Conservation (phyloP, 2,329 filamentous ascomycete genomes). For the Chaetomiaceae sp. region DNA sequence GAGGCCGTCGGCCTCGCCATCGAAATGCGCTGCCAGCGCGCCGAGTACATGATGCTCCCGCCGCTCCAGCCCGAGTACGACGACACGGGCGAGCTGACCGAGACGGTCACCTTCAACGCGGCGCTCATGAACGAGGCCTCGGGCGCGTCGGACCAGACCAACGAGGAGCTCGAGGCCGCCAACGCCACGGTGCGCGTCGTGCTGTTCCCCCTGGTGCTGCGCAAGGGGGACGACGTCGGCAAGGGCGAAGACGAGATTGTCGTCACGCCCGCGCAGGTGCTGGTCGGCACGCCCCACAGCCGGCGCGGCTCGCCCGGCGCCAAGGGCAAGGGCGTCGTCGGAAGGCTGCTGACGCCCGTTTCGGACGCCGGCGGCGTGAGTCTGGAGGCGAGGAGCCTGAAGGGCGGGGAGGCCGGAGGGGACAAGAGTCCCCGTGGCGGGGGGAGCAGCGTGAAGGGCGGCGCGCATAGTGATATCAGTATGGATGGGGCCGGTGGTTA, state of each 20-base stretch:
- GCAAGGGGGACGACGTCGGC: conserved; percentile 86
- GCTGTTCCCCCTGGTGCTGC: conserved; percentile 92
- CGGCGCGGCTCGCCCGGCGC: conserved; percentile 11
- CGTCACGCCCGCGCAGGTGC: conserved; percentile 89
- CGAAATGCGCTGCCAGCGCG: conserved; percentile 94
- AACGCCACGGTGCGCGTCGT: conserved; percentile 82
- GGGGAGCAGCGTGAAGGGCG: not conserved
- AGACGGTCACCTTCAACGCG: conserved; percentile 87
- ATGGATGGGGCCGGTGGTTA: conserved; percentile 28
- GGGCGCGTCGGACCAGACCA: conserved; percentile 44
- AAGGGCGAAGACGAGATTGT: conserved; percentile 91
- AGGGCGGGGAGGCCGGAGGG: not conserved
- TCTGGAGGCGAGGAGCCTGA: conserved; percentile 26
- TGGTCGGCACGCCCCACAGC: conserved; percentile 49
- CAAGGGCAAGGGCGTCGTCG: conserved; percentile 22
- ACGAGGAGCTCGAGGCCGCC: conserved; percentile 74
- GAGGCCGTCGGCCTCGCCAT: conserved; percentile 87
- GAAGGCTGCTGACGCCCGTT: conserved; percentile 43
- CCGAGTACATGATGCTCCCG: conserved; percentile 98
- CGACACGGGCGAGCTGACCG: conserved; percentile 80
- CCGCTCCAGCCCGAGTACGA: conserved; percentile 94
- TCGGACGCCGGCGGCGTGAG: conserved; percentile 50
- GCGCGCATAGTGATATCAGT: conserved; percentile 34
- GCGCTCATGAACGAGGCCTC: conserved; percentile 85
- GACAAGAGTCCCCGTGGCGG: not conserved